Conservation (phyloP, 2,329 filamentous ascomycete species). For the Xylaria digitata region DNA sequence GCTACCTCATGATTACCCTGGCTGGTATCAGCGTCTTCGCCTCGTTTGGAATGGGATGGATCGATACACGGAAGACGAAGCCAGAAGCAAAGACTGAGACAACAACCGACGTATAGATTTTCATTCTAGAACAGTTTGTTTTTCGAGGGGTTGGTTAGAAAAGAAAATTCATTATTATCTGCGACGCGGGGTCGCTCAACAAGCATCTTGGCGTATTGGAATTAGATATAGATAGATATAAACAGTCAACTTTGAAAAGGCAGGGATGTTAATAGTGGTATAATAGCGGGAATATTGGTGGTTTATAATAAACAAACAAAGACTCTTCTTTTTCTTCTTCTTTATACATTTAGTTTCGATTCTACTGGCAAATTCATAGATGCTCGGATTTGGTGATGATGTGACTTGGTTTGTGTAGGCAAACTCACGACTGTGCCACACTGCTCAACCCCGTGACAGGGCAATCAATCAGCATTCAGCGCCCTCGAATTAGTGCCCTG, state of each 20-base stretch:
- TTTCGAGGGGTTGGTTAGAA: not conserved
- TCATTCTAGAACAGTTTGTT: not conserved
- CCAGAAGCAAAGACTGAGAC: conserved; percentile 5
- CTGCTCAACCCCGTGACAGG: conserved; percentile 33
- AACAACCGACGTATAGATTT: conserved; percentile 18
- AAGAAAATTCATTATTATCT: too few species aligned
- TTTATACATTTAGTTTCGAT: too few species aligned
- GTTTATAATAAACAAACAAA: not conserved
- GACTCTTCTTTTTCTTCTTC: not conserved
- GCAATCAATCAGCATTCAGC: conserved; percentile 26
- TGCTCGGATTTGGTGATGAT: not conserved
- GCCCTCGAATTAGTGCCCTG: not conserved
- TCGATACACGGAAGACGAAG: conserved; percentile 45
- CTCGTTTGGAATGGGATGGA: conserved; percentile 48
- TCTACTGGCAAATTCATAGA: too few species aligned
- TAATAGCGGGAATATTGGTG: not conserved
- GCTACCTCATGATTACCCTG: conserved; percentile 46
- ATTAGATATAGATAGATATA: not conserved
- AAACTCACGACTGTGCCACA: conserved; percentile 1
- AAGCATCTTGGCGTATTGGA: not conserved
- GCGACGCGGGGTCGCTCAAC: not conserved
- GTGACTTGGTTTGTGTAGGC: not conserved
- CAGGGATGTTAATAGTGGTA: not conserved
- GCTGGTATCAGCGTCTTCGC: conserved; percentile 42
- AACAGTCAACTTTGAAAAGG: not conserved